phyloP scores from a whole-genome alignment of 108 stramenopile genomes.

The Chaetoceros tenuissimus region DNA sequence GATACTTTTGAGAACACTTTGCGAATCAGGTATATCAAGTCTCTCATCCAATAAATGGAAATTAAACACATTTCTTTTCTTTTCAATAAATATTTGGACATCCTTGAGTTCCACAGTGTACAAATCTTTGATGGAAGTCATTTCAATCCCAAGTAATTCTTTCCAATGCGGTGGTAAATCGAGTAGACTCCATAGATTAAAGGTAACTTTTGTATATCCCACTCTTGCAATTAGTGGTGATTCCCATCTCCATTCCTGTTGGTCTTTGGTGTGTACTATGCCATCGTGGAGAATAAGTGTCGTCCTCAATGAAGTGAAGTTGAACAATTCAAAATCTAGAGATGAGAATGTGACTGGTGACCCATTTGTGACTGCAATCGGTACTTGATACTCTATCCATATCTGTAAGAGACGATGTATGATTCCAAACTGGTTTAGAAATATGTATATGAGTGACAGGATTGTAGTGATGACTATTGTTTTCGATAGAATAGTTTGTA shows the following conservation, averaged over 20 bases:
- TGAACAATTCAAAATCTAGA: not conserved
- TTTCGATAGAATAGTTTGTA: not conserved
- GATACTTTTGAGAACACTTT: not conserved
- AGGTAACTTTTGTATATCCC: slow-evolving; percentile 28
- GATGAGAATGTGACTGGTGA: not conserved
- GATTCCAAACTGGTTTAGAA: not conserved
- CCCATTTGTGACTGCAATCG: not conserved
- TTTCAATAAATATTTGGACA: slow-evolving; percentile 55
- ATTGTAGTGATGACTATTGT: not conserved
- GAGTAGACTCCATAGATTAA: slow-evolving; percentile 11
- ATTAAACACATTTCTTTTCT: slow-evolving; percentile 39
- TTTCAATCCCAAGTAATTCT: slow-evolving; percentile 11
- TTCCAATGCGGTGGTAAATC: slow-evolving; percentile 17
- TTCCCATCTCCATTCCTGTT: slow-evolving; percentile 43
- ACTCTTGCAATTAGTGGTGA: slow-evolving; percentile 41
- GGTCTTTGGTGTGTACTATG: slow-evolving; percentile 41
- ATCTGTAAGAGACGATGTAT: not conserved
- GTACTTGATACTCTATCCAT: not conserved
- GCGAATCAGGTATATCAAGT: slow-evolving; percentile 23
- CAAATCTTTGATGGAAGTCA: slow-evolving; percentile 22
- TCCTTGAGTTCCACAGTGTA: slow-evolving; percentile 33
- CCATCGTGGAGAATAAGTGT: slow-evolving; percentile 13
- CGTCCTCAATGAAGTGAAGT: not conserved
- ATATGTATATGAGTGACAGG: not conserved
- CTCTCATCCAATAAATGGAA: slow-evolving; percentile 39